A percentile compares a stretch with the other conserved stretches of the same genome.
These are phyloP conservation scores for Alloteropsis semialata DNA, from an alignment of 176 grass and related monocot genomes.

Conservation along the genomic window DNA sequence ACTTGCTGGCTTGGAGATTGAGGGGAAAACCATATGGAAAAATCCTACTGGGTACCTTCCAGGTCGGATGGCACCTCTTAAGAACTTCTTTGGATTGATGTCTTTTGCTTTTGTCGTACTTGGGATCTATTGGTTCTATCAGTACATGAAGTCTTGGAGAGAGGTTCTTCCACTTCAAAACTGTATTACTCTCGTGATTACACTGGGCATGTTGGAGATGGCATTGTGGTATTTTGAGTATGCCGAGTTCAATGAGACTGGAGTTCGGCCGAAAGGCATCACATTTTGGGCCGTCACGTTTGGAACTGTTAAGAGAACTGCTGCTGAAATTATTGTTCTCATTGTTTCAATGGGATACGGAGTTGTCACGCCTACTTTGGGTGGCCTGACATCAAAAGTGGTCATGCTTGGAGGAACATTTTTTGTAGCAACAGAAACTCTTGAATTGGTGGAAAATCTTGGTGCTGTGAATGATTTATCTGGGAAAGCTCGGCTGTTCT, in stretches of 20 bases:
- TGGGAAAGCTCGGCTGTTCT: slow-evolving; percentile 93
- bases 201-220: slow-evolving; percentile 98
- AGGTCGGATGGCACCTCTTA: slow-evolving; percentile 93
- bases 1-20: slow-evolving; percentile 72
- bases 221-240: slow-evolving; percentile 98
- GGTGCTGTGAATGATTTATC: slow-evolving; percentile 94
- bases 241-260: slow-evolving; percentile 93
- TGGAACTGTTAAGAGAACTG: slow-evolving; percentile 89
- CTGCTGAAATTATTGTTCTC: slow-evolving; percentile 78
- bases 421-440: slow-evolving; percentile 94
- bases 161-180: slow-evolving; percentile 99
- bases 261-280: slow-evolving; percentile 75
- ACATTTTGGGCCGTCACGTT: slow-evolving; percentile 99
- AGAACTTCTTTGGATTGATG: slow-evolving; percentile 95
- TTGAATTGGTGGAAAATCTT: slow-evolving; percentile 96
- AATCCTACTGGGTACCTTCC: slow-evolving; percentile 95
- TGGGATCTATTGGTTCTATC: slow-evolving; percentile 94
- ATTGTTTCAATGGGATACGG: slow-evolving; percentile 96
- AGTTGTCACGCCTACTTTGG: slow-evolving; percentile 89
- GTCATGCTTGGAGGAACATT: slow-evolving; percentile 94
- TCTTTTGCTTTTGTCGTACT: slow-evolving; percentile 85
- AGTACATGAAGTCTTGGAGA: slow-evolving; percentile 93
- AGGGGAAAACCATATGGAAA: slow-evolving; percentile 98
- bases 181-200: slow-evolving; percentile 96
- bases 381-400: slow-evolving; percentile 95